Conservation (phyloP, 2,329 filamentous ascomycete genomes). For the Diaporthe citriasiana region DNA sequence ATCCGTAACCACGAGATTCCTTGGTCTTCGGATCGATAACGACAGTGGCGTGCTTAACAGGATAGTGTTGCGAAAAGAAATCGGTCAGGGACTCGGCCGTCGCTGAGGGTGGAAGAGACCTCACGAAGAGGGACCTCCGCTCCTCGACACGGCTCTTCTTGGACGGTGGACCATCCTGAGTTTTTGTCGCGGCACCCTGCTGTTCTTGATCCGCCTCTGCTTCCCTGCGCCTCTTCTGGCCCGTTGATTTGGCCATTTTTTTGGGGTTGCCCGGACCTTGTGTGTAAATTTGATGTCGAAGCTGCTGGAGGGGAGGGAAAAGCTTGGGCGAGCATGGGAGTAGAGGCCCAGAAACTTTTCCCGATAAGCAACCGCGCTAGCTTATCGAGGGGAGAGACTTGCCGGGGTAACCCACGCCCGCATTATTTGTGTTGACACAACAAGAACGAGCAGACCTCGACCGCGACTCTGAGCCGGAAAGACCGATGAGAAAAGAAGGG, state of each 20-base stretch:
- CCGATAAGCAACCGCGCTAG: constrained; percentile 34
- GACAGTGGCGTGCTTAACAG: constrained; percentile 95
- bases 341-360: constrained; percentile 41
- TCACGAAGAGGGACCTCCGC: constrained; percentile 87
- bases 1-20: constrained; percentile 91
- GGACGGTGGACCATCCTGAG: constrained; percentile 51
- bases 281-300: background rate
- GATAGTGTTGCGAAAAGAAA: constrained; percentile 94
- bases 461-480: constrained; percentile 16
- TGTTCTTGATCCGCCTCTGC: constrained; percentile 51
- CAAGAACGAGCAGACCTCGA: constrained; percentile 33
- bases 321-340: background rate
- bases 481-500: background rate
- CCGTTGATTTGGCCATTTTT: constrained; percentile 47
- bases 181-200: constrained; percentile 41
- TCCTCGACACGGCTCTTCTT: constrained; percentile 74
- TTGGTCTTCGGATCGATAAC: constrained; percentile 90
- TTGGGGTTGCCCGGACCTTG: background rate
- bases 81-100: constrained; percentile 88
- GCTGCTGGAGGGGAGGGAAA: background rate
- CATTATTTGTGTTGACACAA: constrained; percentile 39
- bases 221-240: constrained; percentile 54
- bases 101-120: constrained; percentile 82
- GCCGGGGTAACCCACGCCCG: constrained; percentile 42
- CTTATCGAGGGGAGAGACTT: constrained; percentile 31